phyloP scores from a whole-genome alignment of 768 basidiomycete species.

The Termitomyces eurrhizus region DNA sequence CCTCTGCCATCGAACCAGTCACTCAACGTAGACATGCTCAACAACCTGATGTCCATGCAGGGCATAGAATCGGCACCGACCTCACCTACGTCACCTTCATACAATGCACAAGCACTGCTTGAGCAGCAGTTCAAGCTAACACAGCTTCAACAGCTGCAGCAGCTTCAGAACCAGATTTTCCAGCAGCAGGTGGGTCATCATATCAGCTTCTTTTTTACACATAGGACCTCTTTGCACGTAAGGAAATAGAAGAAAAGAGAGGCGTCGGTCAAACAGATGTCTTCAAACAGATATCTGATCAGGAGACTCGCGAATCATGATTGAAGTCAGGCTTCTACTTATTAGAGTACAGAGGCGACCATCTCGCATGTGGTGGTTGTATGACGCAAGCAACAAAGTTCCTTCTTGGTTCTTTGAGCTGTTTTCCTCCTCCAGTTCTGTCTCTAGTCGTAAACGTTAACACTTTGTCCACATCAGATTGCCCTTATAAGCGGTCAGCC shows the following conservation, averaged over 20 bases:
- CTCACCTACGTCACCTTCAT: constrained; percentile 19
- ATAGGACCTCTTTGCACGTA: background rate
- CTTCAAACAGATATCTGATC: background rate
- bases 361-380: background rate
- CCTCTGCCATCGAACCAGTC: constrained; percentile 21
- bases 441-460: background rate
- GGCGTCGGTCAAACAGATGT: background rate
- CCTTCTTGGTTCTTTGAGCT: background rate
- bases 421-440: constrained; percentile 1
- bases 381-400: background rate
- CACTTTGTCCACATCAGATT: constrained; percentile 38
- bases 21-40: constrained; percentile 48
- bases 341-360: background rate
- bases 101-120: constrained; percentile 48
- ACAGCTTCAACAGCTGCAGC: constrained; percentile 65
- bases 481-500: constrained; percentile 60
- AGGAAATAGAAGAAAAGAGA: background rate
- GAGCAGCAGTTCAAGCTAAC: constrained; percentile 79
- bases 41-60: constrained; percentile 50
- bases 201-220: constrained; percentile 2
- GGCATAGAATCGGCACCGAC: constrained; percentile 31
- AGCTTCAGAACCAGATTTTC: constrained; percentile 82
- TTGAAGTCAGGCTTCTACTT: background rate
- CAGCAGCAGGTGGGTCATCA: constrained; percentile 72
- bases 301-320: background rate